phyloP scores from a whole-genome alignment of 192 early-diverging fungal genomes.

The Obelidium mucronatum region DNA sequence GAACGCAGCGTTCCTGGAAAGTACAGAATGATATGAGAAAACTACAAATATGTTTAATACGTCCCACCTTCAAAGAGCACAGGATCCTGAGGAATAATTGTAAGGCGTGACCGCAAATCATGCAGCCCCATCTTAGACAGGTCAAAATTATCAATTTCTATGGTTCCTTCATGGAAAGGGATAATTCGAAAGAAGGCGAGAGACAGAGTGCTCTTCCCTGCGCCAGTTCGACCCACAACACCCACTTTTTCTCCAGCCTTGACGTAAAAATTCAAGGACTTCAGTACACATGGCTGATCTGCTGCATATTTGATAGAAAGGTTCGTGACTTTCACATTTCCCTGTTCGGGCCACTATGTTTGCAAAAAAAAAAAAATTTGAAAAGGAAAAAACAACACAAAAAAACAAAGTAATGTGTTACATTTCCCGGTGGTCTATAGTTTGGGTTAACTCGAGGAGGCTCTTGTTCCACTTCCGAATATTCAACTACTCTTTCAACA shows the following conservation, averaged over 20 bases:
- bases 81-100: conserved; percentile 61
- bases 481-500: conserved; percentile 86
- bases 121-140: conserved; percentile 62
- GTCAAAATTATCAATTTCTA: conserved; percentile 73
- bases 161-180: conserved; percentile 61
- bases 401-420: conserved; percentile 1
- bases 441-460: conserved; percentile 65
- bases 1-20: conserved; percentile 69
- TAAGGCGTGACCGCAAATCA: conserved; percentile 58
- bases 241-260: conserved; percentile 52
- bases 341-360: conserved; percentile 46
- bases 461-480: conserved; percentile 80
- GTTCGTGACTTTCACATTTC: conserved; percentile 41
- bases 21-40: background rate
- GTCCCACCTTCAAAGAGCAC: conserved; percentile 55
- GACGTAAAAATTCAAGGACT: conserved; percentile 42
- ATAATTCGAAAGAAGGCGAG: conserved; percentile 77
- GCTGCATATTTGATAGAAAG: conserved; percentile 48
- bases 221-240: conserved; percentile 69
- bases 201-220: conserved; percentile 75
- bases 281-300: conserved; percentile 48
- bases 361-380: background rate
- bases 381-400: background rate
- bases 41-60: background rate
- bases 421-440: conserved; percentile 30